Evolutionary conservation across 139 green algal species (phyloP).

Genomic region (Closterium sp.): DNA sequence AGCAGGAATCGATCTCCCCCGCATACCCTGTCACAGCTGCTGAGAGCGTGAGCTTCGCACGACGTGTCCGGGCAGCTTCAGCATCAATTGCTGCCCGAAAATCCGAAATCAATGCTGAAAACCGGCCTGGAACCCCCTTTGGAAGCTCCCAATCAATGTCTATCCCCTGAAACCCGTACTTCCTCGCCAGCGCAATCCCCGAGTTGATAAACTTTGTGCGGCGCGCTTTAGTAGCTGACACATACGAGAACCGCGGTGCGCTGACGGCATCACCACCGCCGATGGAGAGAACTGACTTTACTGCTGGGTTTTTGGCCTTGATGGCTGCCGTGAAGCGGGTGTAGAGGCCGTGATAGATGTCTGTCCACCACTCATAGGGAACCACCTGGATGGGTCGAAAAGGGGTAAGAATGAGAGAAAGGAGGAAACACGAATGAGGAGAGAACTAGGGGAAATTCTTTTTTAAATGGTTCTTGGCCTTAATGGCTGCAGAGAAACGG

Average conservation of each 20-base stretch:
- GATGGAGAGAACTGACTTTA: conserved; percentile 27
- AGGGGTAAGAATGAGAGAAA: not conserved
- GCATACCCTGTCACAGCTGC: conserved; percentile 12
- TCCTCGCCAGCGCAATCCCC: not conserved
- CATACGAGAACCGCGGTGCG: not conserved
- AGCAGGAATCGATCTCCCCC: not conserved
- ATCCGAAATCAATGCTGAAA: not conserved
- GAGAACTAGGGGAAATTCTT: not conserved
- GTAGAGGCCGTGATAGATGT: conserved; percentile 9
- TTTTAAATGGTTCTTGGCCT: no score
- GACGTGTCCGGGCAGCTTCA: not conserved
- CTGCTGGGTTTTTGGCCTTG: not conserved
- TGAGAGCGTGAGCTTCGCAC: not conserved
- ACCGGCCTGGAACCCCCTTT: not conserved
- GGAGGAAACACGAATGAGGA: not conserved
- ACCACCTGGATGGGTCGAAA: not conserved
- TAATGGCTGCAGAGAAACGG: no score
- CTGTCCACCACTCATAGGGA: not conserved
- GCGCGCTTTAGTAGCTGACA: not conserved
- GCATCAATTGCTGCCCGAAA: not conserved
- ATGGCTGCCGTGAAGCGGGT: conserved; percentile 10
- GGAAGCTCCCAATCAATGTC: conserved; percentile 37
- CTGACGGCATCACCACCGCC: not conserved
- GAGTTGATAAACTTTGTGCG: not conserved
- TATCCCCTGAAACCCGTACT: conserved; percentile 23